Evolutionary conservation across 495 filamentous ascomycete species (phyloP), one percentile per base, ranked within the genome.

Genomic region (Tuber brumale): DNA sequence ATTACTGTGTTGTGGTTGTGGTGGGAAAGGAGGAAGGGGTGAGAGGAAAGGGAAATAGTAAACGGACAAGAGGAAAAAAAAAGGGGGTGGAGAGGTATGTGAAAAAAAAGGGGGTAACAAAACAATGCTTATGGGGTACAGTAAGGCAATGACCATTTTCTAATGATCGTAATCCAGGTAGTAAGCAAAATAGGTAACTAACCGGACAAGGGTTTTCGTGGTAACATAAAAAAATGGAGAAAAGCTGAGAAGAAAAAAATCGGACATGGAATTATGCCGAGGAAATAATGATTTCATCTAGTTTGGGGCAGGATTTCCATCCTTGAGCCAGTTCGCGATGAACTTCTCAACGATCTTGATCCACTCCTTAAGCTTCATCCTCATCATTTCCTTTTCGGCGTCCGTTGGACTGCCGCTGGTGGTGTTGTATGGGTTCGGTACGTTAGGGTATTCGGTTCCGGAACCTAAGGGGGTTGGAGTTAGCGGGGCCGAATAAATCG

Each of bases 1-100:
- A 61, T 61, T 61, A 61, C 51, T 61, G 51, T 57, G 51, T 57
- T 57, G 51, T 23, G 46, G n/a, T 51, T 23, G 45, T 46, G 45
- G 45, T 46, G 16, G 45, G 45, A 21, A 9, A 48, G 7, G 19
- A 48, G 6, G 46, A 48, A 18, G 45, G 4, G 45, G 19, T 1
- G 46, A 57, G 51, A 27, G 51, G 48, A 27, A 57, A 9, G 51
- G 51, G 10, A 57, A n/a, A n/a, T 39, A 39, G 37, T 39, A 39
- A 39, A 39, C 37, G 37, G 37, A 39, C 37, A 39, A 39, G 37
- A 39, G 5, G 5, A 39, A 39, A 39, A 37, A 37, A 37, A 37
- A 39, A 39, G 5, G 1, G n/a, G n/a, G n/a, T 2, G 16, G 7
- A 9, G 2, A 57, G 18, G 44, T 16, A 27, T 4, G 8, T 23